Conservation (phyloP, 1,284 basidiomycete species). For the Ustilago trichophora region DNA sequence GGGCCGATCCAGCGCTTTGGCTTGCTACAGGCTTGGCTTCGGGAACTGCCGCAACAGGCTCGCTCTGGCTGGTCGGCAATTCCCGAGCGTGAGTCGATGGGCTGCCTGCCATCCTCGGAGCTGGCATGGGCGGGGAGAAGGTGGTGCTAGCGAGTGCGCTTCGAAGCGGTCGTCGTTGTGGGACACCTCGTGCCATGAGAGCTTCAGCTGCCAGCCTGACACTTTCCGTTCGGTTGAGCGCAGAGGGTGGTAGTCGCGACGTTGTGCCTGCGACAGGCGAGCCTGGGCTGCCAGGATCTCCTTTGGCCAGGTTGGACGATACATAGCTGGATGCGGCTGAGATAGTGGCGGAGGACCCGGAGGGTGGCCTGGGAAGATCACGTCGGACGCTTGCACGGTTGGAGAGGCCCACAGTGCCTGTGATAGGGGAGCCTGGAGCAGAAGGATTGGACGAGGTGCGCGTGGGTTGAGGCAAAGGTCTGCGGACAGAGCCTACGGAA, state of each 20-base stretch:
- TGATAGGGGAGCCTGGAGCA: constrained; percentile 29
- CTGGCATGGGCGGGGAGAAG: constrained; percentile 34
- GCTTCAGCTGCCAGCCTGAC: constrained; percentile 57
- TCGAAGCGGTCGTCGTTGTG: constrained; percentile 41
- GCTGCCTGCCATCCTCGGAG: constrained; percentile 15
- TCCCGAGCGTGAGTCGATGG: constrained; percentile 6
- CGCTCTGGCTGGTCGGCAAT: constrained; percentile 37
- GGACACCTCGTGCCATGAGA: constrained; percentile 53
- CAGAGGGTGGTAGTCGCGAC: constrained; percentile 22
- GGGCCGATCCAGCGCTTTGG: constrained; percentile 26
- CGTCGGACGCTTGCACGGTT: constrained; percentile 37
- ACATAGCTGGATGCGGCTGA: constrained; percentile 19
- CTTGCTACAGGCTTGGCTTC: constrained; percentile 11
- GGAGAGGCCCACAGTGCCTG: constrained; percentile 7
- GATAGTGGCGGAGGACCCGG: constrained; percentile 36
- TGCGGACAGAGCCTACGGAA: constrained; percentile 33
- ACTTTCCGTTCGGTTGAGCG: constrained; percentile 51
- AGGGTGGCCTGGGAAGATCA: constrained; percentile 32
- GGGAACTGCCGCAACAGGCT: constrained; percentile 15
- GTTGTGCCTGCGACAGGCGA: constrained; percentile 22
- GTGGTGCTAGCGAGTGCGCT: constrained; percentile 39
- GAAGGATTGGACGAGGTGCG: constrained; percentile 42
- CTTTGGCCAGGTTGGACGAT: constrained; percentile 15
- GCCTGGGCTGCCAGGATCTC: constrained; percentile 18
- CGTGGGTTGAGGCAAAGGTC: constrained; percentile 41